Base-by-base conservation (phyloP, 768 basidiomycete genomes). In the Pleurotus cornucopiae region DNA sequence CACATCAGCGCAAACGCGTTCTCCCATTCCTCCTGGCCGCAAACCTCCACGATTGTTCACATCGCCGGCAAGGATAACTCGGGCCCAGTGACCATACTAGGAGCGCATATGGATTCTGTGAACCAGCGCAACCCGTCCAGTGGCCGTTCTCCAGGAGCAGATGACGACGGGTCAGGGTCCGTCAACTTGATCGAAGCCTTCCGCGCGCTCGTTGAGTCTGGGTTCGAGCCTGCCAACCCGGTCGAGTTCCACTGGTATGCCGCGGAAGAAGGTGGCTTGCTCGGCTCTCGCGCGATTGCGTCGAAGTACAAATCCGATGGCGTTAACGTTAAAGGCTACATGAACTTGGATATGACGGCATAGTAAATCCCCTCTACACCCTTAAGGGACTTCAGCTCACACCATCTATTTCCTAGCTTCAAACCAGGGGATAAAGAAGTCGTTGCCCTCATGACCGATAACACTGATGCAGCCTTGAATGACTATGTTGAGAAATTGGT, bases 221-320 rank as follows among this genome's bases (percentile, higher is more conserved):
- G 67, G 3, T 78, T 74, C 64, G 64, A 59, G 41, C 76, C 77
- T 1, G 64, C 68, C 12, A 69, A 66, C 6, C 71, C 76, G 2
- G 71, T 80, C 37, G 76, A 79, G 59, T 78, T 78, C 66, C 76
- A 78, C 57, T 79, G 74, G 73, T 80, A 77, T 61, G 67, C 75
- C 30, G 76, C 69, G 21, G 76, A 79, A 58, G 76, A 77, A 55
- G 76, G 64, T 44, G 78, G 77, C 13, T 68, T 76, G 3, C 65
- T 77, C 6, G 82, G 82, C 18, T 78, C 78, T 38, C 80, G 81
- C 58, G 83, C 80, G 5, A 72, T 85, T 56, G 82, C 78, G 3
- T 73, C 73, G 26, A 67, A 65, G 23, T 83, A 83, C 67, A 77
- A 77, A 62, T 72, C 67, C 46, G 61, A 70, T 14, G 76, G 75